phyloP scores from a whole-genome alignment of 2,329 filamentous ascomycete genomes.

The Sporothrix inflata region DNA sequence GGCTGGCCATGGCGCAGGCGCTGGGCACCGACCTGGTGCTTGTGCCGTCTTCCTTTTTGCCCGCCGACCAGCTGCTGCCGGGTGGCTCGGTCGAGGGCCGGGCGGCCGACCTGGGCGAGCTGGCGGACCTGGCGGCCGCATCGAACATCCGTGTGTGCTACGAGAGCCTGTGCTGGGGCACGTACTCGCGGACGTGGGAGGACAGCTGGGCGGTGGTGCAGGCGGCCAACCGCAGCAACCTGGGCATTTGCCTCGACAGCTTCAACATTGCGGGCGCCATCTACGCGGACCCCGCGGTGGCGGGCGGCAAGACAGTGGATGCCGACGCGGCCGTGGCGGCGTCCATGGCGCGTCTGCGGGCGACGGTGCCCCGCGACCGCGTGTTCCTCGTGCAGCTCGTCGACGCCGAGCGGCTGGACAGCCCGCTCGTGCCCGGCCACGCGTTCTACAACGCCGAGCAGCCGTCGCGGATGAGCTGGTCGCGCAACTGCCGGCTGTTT shows the following conservation, averaged over 20 bases:
- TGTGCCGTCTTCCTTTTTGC: slow-evolving; percentile 62
- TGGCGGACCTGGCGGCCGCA: slow-evolving; percentile 59
- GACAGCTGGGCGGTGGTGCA: slow-evolving; percentile 58
- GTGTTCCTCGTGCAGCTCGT: slow-evolving; percentile 67
- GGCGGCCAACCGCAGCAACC: slow-evolving; percentile 59
- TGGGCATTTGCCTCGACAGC: slow-evolving; percentile 65
- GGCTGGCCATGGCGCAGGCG: slow-evolving; percentile 60
- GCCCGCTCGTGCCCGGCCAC: slow-evolving; percentile 55
- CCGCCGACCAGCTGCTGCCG: slow-evolving; percentile 35
- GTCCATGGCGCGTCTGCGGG: slow-evolving; percentile 49
- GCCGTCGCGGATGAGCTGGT: slow-evolving; percentile 66
- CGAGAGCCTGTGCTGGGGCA: slow-evolving; percentile 64
- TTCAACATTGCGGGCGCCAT: slow-evolving; percentile 65
- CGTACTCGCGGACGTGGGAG: slow-evolving; percentile 63
- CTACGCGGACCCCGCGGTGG: slow-evolving; percentile 58
- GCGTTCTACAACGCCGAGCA: slow-evolving; percentile 57
- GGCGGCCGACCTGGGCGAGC: slow-evolving; percentile 54
- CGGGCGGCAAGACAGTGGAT: slow-evolving; percentile 47
- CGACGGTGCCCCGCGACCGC: slow-evolving; percentile 48
- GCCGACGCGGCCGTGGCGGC: slow-evolving; percentile 49
- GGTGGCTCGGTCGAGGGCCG: slow-evolving; percentile 50
- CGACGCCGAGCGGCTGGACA: slow-evolving; percentile 58
- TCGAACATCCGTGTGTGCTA: slow-evolving; percentile 60
- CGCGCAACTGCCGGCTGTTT: slow-evolving; percentile 63
- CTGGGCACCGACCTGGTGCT: slow-evolving; percentile 63